Evolutionary conservation across 345 rosid species (phyloP), one percentile per base, ranked within the genome.

Genomic region (Isatis tinctoria): DNA sequence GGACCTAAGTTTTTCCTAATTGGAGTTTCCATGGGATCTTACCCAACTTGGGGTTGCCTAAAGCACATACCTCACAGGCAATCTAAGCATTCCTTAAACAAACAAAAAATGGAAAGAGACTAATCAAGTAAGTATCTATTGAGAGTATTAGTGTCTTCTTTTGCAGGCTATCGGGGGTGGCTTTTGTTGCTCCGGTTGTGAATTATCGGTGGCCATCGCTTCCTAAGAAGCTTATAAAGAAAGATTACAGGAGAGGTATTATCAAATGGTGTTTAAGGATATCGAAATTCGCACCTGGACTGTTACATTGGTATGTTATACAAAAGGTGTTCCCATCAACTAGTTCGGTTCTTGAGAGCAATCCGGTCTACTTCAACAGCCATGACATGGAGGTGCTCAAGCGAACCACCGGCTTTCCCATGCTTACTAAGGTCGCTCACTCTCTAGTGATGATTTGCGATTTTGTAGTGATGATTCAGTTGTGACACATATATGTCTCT

Each of bases 11-110:
- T 93, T 67, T 88, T 82, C 75, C 80, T 88, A 10, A 85, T 93
- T 64, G 96, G 97, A 60, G 81, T 93, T 56, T 94, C 96, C 40
- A 87, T 94, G 90, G 98, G 96, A 14, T 86, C 97, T 66, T 94
- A 91, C 69, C 88, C 97, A 16, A 79, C 83, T 17, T 91, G 97
- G 97, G 84, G 94, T 72, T 88, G 95, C 83, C 87, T 94, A 78
- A 88, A 84, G 77, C 72, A 91, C 68, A 89, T 94, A 70, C 96
- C 98, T 54, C 79, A 91, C 81, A 89, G 98, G 98, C 82, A 75
- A 49, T n/a, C 27, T 24, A 4, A 33, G 4, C 57, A 64, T 56
- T 43, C 58, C 24, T 58, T 1, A 57, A 58, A 74, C 7, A 18
- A 51, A 27, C 17, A 71, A 27, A 0, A 1, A 8, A 43, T n/a